Evolutionary conservation across 495 filamentous ascomycete species (phyloP).

Genomic region (Venustampulla echinocandica): DNA sequence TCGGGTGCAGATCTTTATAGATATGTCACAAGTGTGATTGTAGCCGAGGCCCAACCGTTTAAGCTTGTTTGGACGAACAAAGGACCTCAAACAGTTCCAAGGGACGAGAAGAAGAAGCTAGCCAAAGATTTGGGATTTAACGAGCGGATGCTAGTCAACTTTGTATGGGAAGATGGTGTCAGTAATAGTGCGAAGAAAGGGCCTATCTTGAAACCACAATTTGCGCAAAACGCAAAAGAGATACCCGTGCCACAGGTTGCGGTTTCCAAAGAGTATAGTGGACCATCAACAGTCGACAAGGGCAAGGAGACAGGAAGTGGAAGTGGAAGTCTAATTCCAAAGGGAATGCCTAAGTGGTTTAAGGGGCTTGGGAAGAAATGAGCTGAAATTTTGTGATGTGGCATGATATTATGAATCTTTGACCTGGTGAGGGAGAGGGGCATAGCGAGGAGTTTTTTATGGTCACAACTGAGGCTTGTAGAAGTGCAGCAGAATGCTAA

Average conservation of each 20-base stretch:
- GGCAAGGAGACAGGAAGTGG: constrained; percentile 24
- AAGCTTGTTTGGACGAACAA: constrained; percentile 30
- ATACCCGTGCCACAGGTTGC: constrained; percentile 41
- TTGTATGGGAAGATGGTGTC: constrained; percentile 61
- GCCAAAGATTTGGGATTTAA: constrained; percentile 63
- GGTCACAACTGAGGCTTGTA: not conserved
- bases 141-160: constrained; percentile 63
- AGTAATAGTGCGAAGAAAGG: constrained; percentile 36
- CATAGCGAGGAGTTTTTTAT: constrained; percentile 23
- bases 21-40: constrained; percentile 50
- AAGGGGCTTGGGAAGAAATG: constrained; percentile 48
- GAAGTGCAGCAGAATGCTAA: not conserved
- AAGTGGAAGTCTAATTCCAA: constrained; percentile 20
- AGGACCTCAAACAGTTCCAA: constrained; percentile 28
- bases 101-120: constrained; percentile 41
- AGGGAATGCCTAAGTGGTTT: constrained; percentile 59
- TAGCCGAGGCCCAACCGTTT: constrained; percentile 37
- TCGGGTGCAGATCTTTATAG: constrained; percentile 58
- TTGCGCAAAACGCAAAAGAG: constrained; percentile 55
- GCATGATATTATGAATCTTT: not conserved
- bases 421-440: no score
- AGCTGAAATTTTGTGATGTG: constrained; percentile 10
- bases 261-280: constrained; percentile 33
- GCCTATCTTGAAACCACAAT: constrained; percentile 54
- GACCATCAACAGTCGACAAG: constrained; percentile 25